Base-by-base conservation (phyloP, 2,329 filamentous ascomycete genomes). In the Ophiocordyceps sinensis region DNA sequence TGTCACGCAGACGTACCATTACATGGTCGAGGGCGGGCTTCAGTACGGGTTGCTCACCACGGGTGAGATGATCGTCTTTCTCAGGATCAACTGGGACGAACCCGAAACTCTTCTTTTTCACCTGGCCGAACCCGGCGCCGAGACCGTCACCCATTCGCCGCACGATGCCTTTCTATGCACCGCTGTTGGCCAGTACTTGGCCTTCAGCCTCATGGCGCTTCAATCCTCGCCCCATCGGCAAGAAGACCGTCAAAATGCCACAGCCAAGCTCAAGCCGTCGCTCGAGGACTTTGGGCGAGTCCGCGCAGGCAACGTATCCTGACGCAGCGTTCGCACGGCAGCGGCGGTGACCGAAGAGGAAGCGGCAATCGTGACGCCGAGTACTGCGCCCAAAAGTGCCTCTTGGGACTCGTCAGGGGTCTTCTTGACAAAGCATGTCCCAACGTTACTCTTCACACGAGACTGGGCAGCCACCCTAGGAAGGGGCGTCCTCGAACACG, bases 21-120 rank as follows among this genome's bases (percentile, higher is more conserved):
- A 71, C 50, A 73, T 73, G 59, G 59, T 73, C 14, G 48, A 64
- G 39, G 53, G 52, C n/a, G 63, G 69, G 0, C 53, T 69, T 7
- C 57, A 65, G 42, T 67, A 66, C 44, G 59, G 67, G 13, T 53
- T 58, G 28, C 42, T 71, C 14, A 61, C 55, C 12, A 69, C 61
- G 1, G 62, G 64, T 29, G 60, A 70, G 47, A 57, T 58, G 1
- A 61, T 61, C 38, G 58, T 68, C 28, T 70, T 68, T 44, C 55
- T 71, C 19, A 58, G 55, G 32, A 45, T 67, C n/a, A 45, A 59
- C 42, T 56, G 47, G 51, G 12, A 37, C 1, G 30, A 57, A 14
- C 51, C 19, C 4, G 19, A 19, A 19, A 19, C 19, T 4, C 19
- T 19, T 19, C 19, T 19, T 3, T 19, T 19, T 53, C 53, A 60